These are phyloP conservation scores for Isabelozyma pseudorhagii DNA, from an alignment of 805 yeast species.

Conservation along the genomic window DNA sequence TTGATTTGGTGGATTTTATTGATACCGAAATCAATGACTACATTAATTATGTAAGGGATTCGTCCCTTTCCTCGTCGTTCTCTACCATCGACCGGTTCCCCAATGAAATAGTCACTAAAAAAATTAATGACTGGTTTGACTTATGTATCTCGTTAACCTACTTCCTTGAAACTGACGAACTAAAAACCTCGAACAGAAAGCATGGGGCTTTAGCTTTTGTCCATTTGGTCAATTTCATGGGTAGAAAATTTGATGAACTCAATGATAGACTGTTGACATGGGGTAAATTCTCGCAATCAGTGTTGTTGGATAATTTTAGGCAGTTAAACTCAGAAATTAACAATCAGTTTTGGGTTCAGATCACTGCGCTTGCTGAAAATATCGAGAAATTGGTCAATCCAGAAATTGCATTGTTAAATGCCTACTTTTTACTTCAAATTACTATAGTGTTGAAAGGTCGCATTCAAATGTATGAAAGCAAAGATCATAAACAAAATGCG, in stretches of 20 bases:
- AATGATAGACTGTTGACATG: conserved; percentile 3
- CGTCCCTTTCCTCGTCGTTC: not conserved
- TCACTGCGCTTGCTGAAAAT: conserved; percentile 5
- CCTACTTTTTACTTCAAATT: conserved; percentile 9
- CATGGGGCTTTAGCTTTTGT: not conserved
- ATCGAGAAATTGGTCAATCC: not conserved
- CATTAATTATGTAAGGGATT: conserved; percentile 10
- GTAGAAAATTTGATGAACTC: not conserved
- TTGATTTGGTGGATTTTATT: conserved; percentile 19
- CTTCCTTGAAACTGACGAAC: not conserved
- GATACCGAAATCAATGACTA: conserved; percentile 27
- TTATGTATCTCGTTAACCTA: conserved; percentile 2
- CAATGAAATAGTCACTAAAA: not conserved
- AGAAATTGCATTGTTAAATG: not conserved
- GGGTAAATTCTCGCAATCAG: conserved; percentile 14
- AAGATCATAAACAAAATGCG: not conserved
- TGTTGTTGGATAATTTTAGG: conserved; percentile 10
- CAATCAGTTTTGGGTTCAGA: conserved; percentile 7
- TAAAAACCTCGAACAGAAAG: not conserved
- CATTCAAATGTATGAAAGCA: not conserved
- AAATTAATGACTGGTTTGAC: conserved; percentile 14
- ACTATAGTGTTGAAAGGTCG: conserved; percentile 1
- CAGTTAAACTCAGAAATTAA: conserved; percentile 6
- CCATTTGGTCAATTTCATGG: not conserved
- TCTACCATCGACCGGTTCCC: not conserved